These are phyloP conservation scores for Xylaria sp. DNA, from an alignment of 2,329 filamentous ascomycete species.

Conservation along the genomic window DNA sequence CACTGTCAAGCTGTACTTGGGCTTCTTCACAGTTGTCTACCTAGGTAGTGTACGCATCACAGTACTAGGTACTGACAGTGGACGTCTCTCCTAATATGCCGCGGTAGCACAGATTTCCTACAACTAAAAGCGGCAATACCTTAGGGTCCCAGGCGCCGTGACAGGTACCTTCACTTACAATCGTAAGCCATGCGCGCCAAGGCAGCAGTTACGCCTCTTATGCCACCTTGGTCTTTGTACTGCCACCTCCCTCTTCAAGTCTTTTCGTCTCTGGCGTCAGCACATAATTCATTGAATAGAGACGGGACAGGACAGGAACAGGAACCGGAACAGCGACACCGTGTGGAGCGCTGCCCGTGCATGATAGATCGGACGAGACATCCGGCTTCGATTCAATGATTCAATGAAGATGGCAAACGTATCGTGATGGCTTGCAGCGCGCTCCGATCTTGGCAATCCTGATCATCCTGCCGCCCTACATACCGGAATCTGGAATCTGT, in stretches of 20 bases:
- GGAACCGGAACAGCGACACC: neutral
- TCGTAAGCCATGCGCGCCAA: slow-evolving; percentile 18
- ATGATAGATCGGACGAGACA: neutral
- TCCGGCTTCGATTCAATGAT: neutral
- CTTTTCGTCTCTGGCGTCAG: slow-evolving; percentile 11
- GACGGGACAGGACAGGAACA: neutral
- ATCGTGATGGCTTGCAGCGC: slow-evolving; percentile 25
- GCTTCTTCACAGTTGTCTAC: neutral
- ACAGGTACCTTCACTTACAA: neutral
- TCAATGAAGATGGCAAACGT: slow-evolving; percentile 10
- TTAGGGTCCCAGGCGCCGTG: neutral
- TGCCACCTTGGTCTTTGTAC: slow-evolving; percentile 19
- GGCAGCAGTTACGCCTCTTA: slow-evolving; percentile 23
- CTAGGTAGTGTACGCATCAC: neutral
- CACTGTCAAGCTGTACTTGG: neutral
- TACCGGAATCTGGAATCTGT: neutral
- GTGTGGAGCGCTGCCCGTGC: neutral
- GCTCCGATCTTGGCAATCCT: slow-evolving; percentile 23
- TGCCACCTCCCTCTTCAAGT: slow-evolving; percentile 23
- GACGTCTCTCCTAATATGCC: neutral
- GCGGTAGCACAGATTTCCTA: neutral
- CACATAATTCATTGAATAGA: slow-evolving; percentile 10
- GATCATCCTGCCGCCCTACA: slow-evolving; percentile 12
- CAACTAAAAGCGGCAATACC: slow-evolving; percentile 6
- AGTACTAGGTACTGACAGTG: neutral